Base-by-base conservation (phyloP, 495 filamentous ascomycete genomes). In the Xylaria palmicola region DNA sequence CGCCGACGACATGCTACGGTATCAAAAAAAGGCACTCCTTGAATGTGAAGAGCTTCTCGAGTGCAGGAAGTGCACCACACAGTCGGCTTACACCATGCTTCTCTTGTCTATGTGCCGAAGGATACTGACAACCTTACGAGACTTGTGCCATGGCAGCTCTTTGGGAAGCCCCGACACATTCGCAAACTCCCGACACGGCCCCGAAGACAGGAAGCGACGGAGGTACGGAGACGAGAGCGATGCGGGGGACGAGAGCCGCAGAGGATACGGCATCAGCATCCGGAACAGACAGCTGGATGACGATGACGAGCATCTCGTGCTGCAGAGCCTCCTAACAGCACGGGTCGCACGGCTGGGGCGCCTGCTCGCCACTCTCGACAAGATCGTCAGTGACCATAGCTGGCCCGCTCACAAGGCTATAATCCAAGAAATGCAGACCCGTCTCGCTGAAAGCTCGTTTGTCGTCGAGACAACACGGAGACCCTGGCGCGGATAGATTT, bases 81-180 rank as follows among this genome's bases (percentile, higher is more conserved):
- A 56, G 45, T 57, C 60, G 4, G 51, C 60, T 10, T 63, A 58
- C 54, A 63, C 48, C 7, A 63, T 63, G 60, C 51, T 63, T 0
- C 41, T 63, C 29, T n/a, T 63, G 19, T 63, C 60, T 36, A 63
- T 63, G 60, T 63, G 53, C 26, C 53, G 54, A 9, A 29, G 52
- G 19, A 50, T 63, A 1, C 34, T 57, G 32, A 36, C 53, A 0
- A 63, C 54, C 1, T 17, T 63, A 10, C 37, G 39, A 7, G 47
- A 51, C 20, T 48, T 60, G n/a, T 52, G 57, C 32, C 37, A 36
- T 2, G 45, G 36, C 45, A 7, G 6, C 27, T 43, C 53, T 20
- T 56, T 22, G 53, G 39, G 37, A 7, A 26, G n/a, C 15, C 1
- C 24, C 9, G 56, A 17, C 20, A 20, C 19, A 39, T 3, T 15